phyloP scores from a whole-genome alignment of 2,329 filamentous ascomycete species.

The Cladosporium sp. region DNA sequence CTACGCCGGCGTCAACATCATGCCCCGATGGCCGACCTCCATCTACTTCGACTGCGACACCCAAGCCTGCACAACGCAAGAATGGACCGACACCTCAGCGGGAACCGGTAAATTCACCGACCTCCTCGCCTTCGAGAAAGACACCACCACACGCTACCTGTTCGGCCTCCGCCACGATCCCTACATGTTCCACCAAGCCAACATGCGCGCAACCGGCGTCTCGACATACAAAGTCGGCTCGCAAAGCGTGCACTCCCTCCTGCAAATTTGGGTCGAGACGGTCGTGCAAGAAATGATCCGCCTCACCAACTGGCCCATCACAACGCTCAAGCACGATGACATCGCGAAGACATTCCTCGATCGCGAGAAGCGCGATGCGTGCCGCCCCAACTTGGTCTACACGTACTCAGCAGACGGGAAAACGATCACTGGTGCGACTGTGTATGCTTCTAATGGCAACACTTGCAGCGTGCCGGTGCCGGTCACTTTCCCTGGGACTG shows the following conservation, averaged over 20 bases:
- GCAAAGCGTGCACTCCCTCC: conserved; percentile 44
- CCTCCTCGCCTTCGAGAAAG: conserved; percentile 48
- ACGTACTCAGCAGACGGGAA: conserved; percentile 38
- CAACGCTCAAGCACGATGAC: conserved; percentile 54
- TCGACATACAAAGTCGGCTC: conserved; percentile 46
- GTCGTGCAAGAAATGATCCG: conserved; percentile 51
- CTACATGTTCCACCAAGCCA: conserved; percentile 63
- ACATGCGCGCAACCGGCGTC: conserved; percentile 49
- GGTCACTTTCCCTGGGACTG: conserved; percentile 48
- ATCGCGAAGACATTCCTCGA: conserved; percentile 48
- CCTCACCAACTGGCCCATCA: conserved; percentile 50
- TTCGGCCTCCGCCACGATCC: conserved; percentile 52
- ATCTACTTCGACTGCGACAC: conserved; percentile 63
- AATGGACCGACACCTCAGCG: conserved; percentile 57
- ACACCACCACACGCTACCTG: conserved; percentile 53
- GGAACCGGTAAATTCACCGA: conserved; percentile 51
- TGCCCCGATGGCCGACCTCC: conserved; percentile 56
- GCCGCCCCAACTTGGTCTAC: conserved; percentile 47
- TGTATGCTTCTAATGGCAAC: conserved; percentile 44
- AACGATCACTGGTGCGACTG: conserved; percentile 47
- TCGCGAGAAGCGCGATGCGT: conserved; percentile 49
- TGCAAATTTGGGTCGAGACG: conserved; percentile 55
- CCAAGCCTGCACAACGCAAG: conserved; percentile 51
- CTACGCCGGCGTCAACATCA: conserved; percentile 51
- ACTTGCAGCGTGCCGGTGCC: conserved; percentile 50